These are phyloP conservation scores for Lasiosphaeria ovina DNA, from an alignment of 495 filamentous ascomycete genomes.

Conservation along the genomic window DNA sequence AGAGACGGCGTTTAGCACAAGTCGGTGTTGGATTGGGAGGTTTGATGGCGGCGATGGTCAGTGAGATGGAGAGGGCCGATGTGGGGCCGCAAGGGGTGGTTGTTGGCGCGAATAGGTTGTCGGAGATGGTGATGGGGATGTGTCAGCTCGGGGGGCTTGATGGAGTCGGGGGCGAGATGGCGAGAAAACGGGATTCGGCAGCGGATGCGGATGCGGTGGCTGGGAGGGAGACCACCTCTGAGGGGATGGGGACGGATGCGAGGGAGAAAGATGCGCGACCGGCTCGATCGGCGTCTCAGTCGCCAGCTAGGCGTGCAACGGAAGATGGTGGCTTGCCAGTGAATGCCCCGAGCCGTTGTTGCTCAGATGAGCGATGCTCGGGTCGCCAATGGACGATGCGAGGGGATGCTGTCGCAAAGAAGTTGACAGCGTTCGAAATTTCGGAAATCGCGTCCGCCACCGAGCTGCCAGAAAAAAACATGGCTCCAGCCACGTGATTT, in stretches of 20 bases:
- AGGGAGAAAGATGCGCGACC: background rate
- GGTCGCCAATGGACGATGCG: constrained; percentile 34
- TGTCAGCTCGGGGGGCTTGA: constrained; percentile 9
- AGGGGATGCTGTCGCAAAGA: constrained; percentile 28
- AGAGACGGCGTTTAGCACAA: no score
- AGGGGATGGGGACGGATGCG: no score
- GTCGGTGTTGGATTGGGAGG: background rate
- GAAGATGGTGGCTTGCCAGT: constrained; percentile 9
- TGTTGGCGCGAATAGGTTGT: constrained; percentile 4
- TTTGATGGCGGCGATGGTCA: background rate
- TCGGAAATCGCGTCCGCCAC: constrained; percentile 27
- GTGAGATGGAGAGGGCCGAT: background rate
- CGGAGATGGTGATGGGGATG: background rate
- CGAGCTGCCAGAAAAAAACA: constrained; percentile 6
- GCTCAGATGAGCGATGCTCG: constrained; percentile 22
- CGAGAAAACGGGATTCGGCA: background rate
- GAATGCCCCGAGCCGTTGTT: constrained; percentile 10
- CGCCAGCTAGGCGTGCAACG: constrained; percentile 10
- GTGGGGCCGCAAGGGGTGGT: background rate
- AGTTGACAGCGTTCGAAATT: constrained; percentile 29
- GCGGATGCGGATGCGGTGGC: constrained; percentile 12
- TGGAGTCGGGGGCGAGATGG: background rate
- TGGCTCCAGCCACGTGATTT: constrained; percentile 30
- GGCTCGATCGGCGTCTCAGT: constrained; percentile 3
- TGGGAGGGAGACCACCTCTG: constrained; percentile 5